phyloP scores from a whole-genome alignment of 345 rosid genomes.

The Pistacia vera region DNA sequence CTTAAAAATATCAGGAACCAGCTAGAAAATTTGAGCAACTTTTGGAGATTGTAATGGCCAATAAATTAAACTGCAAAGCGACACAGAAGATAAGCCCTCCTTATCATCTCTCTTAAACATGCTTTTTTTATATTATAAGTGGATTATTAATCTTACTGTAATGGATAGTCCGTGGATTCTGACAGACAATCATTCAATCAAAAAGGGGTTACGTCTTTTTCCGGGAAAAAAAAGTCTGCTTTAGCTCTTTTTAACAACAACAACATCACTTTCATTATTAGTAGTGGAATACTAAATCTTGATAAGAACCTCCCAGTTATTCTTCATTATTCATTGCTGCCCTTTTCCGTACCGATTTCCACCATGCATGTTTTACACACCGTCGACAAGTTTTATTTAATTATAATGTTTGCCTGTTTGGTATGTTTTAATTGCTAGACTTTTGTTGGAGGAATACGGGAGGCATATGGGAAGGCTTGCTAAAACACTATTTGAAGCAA shows the following conservation, averaged over 20 bases:
- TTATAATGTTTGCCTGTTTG: no score
- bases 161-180: not conserved
- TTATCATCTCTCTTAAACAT: not conserved
- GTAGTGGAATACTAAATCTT: slow-evolving; percentile 1
- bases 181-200: not conserved
- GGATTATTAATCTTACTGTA: not conserved
- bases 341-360: no score
- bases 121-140: not conserved
- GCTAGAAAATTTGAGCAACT: not conserved
- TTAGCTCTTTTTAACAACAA: not conserved
- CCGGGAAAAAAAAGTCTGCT: not conserved
- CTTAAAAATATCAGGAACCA: no score
- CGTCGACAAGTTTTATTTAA: no score
- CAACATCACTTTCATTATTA: not conserved
- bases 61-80: not conserved
- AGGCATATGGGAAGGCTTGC: slow-evolving; percentile 55
- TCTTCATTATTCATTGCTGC: not conserved
- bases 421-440: slow-evolving; percentile 25
- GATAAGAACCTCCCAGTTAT: not conserved
- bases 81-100: not conserved
- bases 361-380: no score
- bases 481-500: slow-evolving; percentile 44
- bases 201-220: slow-evolving; percentile 6
- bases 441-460: slow-evolving; percentile 68
- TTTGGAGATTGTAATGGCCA: no score